A percentile compares a stretch with the other conserved stretches of the same genome.
phyloP scores from a whole-genome alignment of 768 basidiomycete species.

The Psilocybe subaeruginosa region DNA sequence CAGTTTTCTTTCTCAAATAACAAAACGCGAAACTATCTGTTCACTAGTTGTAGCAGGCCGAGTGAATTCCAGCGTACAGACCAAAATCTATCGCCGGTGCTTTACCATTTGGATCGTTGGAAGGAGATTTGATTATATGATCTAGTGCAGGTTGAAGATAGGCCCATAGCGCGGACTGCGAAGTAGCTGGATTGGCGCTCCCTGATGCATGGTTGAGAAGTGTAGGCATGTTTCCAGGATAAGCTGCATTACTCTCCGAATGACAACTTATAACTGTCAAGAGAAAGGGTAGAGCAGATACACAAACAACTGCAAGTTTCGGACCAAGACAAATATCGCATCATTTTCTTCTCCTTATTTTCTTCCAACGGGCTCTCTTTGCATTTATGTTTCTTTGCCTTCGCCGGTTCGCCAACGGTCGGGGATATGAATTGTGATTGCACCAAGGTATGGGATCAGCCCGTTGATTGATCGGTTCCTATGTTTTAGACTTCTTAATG shows the following conservation, averaged over 20 bases:
- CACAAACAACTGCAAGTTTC: background rate
- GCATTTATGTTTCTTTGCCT: background rate
- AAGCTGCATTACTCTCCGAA: constrained; percentile 5
- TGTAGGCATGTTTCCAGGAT: constrained; percentile 27
- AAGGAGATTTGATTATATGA: constrained; percentile 74
- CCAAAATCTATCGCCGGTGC: constrained; percentile 72
- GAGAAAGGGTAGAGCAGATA: background rate
- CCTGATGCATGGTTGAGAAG: constrained; percentile 59
- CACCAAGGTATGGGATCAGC: background rate
- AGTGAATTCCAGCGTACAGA: constrained; percentile 79
- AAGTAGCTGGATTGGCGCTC: constrained; percentile 75
- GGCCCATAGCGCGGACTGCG: constrained; percentile 72
- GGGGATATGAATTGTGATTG: no score
- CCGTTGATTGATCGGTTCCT: constrained; percentile 1
- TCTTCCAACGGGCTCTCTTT: background rate
- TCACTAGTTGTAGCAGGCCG: constrained; percentile 83
- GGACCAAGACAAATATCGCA: background rate
- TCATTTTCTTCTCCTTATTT: background rate
- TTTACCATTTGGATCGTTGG: constrained; percentile 56
- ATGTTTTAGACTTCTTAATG: background rate
- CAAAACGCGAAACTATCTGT: constrained; percentile 27
- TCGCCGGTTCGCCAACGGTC: background rate
- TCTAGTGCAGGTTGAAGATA: constrained; percentile 77
- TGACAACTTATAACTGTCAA: background rate
- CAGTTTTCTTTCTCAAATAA: constrained; percentile 9